Evolutionary conservation across 106 monocot genomes (phyloP).

Genomic region (Acanthochlamys bracteata): DNA sequence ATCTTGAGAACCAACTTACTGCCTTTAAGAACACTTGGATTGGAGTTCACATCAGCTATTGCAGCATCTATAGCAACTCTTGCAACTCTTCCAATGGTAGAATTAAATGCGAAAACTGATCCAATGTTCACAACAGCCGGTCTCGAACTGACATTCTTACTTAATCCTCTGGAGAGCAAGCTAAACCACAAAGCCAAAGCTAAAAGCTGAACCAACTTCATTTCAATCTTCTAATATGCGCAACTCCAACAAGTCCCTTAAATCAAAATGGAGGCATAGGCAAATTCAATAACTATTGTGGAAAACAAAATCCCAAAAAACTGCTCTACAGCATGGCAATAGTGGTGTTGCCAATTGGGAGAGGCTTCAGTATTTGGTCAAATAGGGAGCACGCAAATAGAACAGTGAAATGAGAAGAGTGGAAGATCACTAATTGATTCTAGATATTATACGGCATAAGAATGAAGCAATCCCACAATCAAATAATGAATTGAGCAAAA

Average conservation of each 20-base stretch:
- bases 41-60: constrained; percentile 64
- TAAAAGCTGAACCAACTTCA: constrained; percentile 19
- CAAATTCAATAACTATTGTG: too few species aligned
- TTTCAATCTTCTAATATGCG: neutral
- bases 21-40: constrained; percentile 49
- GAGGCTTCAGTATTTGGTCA: too few species aligned
- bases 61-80: constrained; percentile 72
- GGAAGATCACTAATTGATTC: too few species aligned
- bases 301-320: too few species aligned
- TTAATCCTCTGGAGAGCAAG: constrained; percentile 6
- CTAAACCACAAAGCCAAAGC: constrained; percentile 11
- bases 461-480: too few species aligned
- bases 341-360: too few species aligned
- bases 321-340: too few species aligned
- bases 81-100: constrained; percentile 63
- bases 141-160: constrained; percentile 25
- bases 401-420: too few species aligned
- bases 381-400: too few species aligned
- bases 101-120: constrained; percentile 63
- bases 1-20: constrained; percentile 34
- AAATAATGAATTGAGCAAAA: too few species aligned
- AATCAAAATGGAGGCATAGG: too few species aligned
- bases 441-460: too few species aligned
- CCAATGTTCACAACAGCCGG: constrained; percentile 63
- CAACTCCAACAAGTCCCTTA: neutral